These are phyloP conservation scores for Podila epicladia DNA, from an alignment of 192 early-diverging fungal genomes.

Conservation along the genomic window DNA sequence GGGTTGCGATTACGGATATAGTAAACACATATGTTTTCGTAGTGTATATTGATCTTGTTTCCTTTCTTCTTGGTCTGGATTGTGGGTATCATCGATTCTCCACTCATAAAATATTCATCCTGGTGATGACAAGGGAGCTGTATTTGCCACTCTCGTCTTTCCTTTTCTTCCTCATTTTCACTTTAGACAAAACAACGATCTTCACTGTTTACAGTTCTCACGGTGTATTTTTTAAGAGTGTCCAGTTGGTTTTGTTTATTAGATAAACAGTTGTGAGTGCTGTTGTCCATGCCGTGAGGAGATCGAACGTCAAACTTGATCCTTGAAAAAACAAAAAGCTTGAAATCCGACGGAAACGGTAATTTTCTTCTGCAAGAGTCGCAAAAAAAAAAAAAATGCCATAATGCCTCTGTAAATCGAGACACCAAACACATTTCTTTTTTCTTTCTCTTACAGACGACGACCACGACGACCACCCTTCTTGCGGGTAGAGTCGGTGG, in stretches of 20 bases:
- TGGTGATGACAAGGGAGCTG: too few species aligned
- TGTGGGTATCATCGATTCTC: too few species aligned
- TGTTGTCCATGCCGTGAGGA: conserved; percentile 6
- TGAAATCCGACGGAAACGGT: not conserved
- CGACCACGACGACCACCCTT: conserved; percentile 99
- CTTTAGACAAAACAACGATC: too few species aligned
- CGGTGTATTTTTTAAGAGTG: not conserved
- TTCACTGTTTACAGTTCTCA: too few species aligned
- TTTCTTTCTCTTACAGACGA: conserved; percentile 77
- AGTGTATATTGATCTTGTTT: too few species aligned
- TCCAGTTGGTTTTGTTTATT: not conserved
- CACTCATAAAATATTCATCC: too few species aligned
- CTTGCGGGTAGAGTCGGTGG: conserved; percentile 97
- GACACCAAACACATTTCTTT: not conserved
- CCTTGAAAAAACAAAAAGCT: not conserved
- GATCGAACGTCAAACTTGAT: not conserved
- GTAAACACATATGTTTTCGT: too few species aligned
- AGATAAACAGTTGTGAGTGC: not conserved
- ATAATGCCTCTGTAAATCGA: not conserved
- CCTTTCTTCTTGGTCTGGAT: too few species aligned
- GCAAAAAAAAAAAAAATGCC: not conserved
- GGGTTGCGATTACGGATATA: too few species aligned
- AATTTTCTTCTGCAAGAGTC: not conserved
- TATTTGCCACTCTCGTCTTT: too few species aligned
- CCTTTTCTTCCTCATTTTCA: too few species aligned